A percentile compares a stretch with the other conserved stretches of the same genome.
Evolutionary conservation across 495 filamentous ascomycete species (phyloP).

Genomic region (Aspergillus coremiiformis): DNA sequence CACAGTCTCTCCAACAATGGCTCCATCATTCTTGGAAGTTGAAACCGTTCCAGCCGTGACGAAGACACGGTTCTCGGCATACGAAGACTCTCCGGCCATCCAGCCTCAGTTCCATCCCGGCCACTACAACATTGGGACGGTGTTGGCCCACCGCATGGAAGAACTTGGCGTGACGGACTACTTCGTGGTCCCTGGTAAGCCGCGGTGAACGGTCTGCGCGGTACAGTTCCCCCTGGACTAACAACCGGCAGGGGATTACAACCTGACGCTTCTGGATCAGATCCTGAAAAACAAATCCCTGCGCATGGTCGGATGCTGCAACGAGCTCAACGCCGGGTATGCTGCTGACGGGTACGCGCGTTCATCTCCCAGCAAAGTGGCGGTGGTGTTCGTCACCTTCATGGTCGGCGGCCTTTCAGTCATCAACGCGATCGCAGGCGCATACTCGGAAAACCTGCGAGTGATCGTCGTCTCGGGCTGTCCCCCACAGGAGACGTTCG

Average conservation of each 20-base stretch:
- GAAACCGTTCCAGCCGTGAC: too few species aligned
- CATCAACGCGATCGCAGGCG: slow-evolving; percentile 62
- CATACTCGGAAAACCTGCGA: slow-evolving; percentile 63
- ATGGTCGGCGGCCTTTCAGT: slow-evolving; percentile 69
- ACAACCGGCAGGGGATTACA: slow-evolving; percentile 52
- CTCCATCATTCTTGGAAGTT: too few species aligned
- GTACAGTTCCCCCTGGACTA: neutral
- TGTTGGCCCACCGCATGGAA: slow-evolving; percentile 3
- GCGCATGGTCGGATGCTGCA: slow-evolving; percentile 65
- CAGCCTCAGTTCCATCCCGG: too few species aligned
- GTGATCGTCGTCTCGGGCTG: slow-evolving; percentile 68
- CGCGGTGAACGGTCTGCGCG: too few species aligned
- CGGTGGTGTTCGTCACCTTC: slow-evolving; percentile 65
- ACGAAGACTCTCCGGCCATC: too few species aligned
- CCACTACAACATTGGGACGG: too few species aligned
- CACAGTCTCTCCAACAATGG: too few species aligned
- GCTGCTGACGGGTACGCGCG: slow-evolving; percentile 73
- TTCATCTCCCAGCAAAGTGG: slow-evolving; percentile 47
- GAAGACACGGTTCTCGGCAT: too few species aligned
- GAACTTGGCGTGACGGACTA: slow-evolving; percentile 7
- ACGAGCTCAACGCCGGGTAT: slow-evolving; percentile 73
- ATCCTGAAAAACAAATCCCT: slow-evolving; percentile 46
- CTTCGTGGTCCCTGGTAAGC: slow-evolving; percentile 6
- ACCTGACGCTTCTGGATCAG: slow-evolving; percentile 58
- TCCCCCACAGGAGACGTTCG: neutral